Conservation (phyloP, 306 rosid species). For the Hippophae gyantsensis region DNA sequence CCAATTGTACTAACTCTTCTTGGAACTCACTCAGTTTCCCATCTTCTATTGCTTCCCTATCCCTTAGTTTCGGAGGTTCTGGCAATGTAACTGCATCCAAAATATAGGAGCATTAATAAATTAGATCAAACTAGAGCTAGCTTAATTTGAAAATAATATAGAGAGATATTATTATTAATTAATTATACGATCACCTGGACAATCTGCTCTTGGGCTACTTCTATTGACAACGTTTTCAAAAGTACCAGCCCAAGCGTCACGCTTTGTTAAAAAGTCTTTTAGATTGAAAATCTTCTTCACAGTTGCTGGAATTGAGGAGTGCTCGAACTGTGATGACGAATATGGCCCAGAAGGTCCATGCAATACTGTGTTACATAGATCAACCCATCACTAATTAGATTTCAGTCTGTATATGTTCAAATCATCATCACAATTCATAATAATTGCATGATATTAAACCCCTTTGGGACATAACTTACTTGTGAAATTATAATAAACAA, state of each 20-base stretch:
- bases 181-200: constrained; percentile 44
- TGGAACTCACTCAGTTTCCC: constrained; percentile 47
- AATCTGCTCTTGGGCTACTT: constrained; percentile 67
- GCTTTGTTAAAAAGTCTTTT: constrained; percentile 55
- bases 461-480: too few relatives aligned
- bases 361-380: constrained; percentile 45
- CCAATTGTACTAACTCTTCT: constrained; percentile 51
- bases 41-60: constrained; percentile 23
- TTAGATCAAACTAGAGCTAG: too few relatives aligned
- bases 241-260: constrained; percentile 87
- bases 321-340: constrained; percentile 72
- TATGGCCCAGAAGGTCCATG: constrained; percentile 79
- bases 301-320: constrained; percentile 81
- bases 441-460: too few relatives aligned
- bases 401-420: too few relatives aligned
- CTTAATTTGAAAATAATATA: too few relatives aligned
- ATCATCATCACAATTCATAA: too few relatives aligned
- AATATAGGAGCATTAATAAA: not conserved
- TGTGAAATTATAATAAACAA: too few relatives aligned
- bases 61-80: constrained; percentile 40
- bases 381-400: too few relatives aligned
- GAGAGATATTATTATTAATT: too few relatives aligned
- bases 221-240: constrained; percentile 50
- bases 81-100: constrained; percentile 31
- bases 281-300: constrained; percentile 74